Percentiles rank a stretch among this genome's conserved stretches.
Evolutionary conservation across 768 basidiomycete species (phyloP).

Genomic region (Ephemerocybe angulata): DNA sequence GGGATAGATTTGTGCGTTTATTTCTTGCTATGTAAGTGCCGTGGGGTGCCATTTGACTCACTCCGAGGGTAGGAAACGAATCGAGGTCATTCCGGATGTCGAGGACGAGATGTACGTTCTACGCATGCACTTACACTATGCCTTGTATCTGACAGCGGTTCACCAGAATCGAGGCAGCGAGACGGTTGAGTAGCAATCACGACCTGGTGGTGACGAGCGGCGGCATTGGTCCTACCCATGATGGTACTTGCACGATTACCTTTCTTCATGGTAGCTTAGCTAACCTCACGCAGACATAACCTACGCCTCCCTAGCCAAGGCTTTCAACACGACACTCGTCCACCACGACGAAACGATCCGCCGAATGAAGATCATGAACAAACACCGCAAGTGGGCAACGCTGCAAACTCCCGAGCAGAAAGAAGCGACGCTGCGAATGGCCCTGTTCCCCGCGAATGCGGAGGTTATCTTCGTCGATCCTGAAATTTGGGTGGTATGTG

Average conservation of each 20-base stretch:
- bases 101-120: slow-evolving; percentile 78
- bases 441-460: slow-evolving; percentile 73
- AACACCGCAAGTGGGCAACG: slow-evolving; percentile 50
- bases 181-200: slow-evolving; percentile 73
- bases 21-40: neutral
- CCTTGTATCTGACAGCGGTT: neutral
- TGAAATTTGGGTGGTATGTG: slow-evolving; percentile 82
- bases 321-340: slow-evolving; percentile 68
- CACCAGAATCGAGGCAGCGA: slow-evolving; percentile 75
- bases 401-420: slow-evolving; percentile 72
- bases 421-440: slow-evolving; percentile 82
- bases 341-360: slow-evolving; percentile 76
- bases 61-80: slow-evolving; percentile 56
- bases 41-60: slow-evolving; percentile 1
- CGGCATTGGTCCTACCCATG: slow-evolving; percentile 90
- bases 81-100: slow-evolving; percentile 90
- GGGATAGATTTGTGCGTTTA: slow-evolving; percentile 68
- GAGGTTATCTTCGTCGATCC: slow-evolving; percentile 77
- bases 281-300: slow-evolving; percentile 64
- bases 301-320: slow-evolving; percentile 80
- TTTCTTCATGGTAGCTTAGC: neutral
- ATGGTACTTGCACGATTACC: slow-evolving; percentile 48
- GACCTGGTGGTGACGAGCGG: slow-evolving; percentile 91
- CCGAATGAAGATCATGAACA: slow-evolving; percentile 64
- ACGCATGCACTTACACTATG: neutral